Evolutionary conservation across 2,329 filamentous ascomycete species (phyloP).

Genomic region (Tolypocladium cylindrosporum): DNA sequence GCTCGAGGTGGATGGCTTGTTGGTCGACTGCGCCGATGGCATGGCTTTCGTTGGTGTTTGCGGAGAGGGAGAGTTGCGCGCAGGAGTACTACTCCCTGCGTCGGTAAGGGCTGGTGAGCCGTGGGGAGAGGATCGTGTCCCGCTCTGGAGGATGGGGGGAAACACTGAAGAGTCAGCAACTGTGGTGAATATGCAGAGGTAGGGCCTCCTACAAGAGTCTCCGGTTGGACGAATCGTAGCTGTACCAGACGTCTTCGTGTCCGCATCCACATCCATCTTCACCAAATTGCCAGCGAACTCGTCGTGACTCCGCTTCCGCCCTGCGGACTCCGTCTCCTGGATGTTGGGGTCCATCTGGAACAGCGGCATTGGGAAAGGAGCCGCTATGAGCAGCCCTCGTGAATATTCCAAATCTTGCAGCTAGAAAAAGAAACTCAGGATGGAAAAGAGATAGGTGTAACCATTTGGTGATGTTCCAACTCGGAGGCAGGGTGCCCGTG

Average conservation of each 20-base stretch:
- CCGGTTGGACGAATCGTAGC: constrained; percentile 9
- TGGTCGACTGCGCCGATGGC: constrained; percentile 1
- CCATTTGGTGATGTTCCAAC: not conserved
- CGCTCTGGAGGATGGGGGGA: constrained; percentile 11
- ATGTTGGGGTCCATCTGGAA: constrained; percentile 37
- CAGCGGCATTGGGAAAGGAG: constrained; percentile 32
- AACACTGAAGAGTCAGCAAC: constrained; percentile 12
- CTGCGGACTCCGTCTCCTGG: constrained; percentile 30
- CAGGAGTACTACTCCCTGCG: constrained; percentile 28
- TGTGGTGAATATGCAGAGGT: not conserved
- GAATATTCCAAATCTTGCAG: no score
- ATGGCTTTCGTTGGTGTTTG: constrained; percentile 19
- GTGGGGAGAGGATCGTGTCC: constrained; percentile 17
- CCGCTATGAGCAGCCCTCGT: not conserved
- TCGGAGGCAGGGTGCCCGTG: not conserved
- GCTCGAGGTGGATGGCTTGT: constrained; percentile 11
- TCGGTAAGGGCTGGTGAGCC: constrained; percentile 30
- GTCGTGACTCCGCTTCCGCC: constrained; percentile 36
- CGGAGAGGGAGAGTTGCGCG: constrained; percentile 24
- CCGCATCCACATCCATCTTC: constrained; percentile 11
- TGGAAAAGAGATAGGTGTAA: no score
- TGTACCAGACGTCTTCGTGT: constrained; percentile 9
- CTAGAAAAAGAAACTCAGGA: not conserved
- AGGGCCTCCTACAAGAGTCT: constrained; percentile 9
- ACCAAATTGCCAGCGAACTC: constrained; percentile 28